Base-by-base conservation (phyloP, 73 alveolate species). In the Symbiodinium pilosum region DNA sequence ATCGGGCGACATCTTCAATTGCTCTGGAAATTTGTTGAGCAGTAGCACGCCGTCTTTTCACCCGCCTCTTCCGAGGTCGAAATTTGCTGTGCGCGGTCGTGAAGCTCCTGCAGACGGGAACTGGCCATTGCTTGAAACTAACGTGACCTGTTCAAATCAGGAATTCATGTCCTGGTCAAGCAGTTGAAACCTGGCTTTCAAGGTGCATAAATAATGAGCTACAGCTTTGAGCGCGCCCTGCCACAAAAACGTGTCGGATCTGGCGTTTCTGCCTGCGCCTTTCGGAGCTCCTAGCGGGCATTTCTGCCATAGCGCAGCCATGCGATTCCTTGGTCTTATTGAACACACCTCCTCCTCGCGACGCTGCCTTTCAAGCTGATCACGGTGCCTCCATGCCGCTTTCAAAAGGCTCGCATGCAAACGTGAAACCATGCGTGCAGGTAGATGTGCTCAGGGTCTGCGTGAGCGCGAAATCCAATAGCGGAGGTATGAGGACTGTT, bases 181-280 rank as follows among this genome's bases (percentile, higher is more conserved):
- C 41, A 91, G 97, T 52, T 91, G 97, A 42, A 91, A 91, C 97
- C 97, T 91, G 88, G 97, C 86, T 34, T 4, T 28, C 44, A 3
- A 71, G 42, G 44, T 2, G 4, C 85, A 2, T 5, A 3, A 71
- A 20, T 5, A 71, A 7, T 28, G 85, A 3, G 18, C 11, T 43
- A 28, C 44, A 28, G 2, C 14, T 7, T 8, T 21, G 32, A 3
- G 26, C 85, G 26, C 43, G 41, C 43, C 4, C 41, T 21, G 43
- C 6, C 44, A 71, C 43, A 3, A 24, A 71, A 71, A 26, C 85
- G 34, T 71, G 44, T 43, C 0, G 77, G 44, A 41, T 69, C 38
- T n/a, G 77, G 39, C 97, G 97, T 91, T 28, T 91, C 97, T 1
- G 97, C 88, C 52, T 91, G 97, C n/a, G 97, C 97, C 77, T 91